Evolutionary conservation across 2,329 filamentous ascomycete genomes (phyloP).

Genomic region (Cadophora sp.): DNA sequence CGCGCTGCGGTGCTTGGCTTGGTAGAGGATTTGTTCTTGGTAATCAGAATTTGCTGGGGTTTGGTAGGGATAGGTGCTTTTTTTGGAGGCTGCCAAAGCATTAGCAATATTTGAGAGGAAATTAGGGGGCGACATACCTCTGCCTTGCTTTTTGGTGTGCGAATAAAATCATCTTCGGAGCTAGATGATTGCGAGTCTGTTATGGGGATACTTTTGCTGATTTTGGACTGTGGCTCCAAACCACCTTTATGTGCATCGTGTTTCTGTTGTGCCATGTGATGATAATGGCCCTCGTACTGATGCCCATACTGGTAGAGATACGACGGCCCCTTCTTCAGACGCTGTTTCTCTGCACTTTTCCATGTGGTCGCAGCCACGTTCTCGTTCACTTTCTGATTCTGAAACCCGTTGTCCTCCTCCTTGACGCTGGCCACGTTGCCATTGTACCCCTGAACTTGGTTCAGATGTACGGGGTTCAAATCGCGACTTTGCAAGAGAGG

Average conservation of each 20-base stretch:
- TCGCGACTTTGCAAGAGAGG: slow-evolving; percentile 50
- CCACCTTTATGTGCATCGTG: slow-evolving; percentile 34
- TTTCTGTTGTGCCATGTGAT: slow-evolving; percentile 37
- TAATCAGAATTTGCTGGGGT: slow-evolving; percentile 31
- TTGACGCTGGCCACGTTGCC: slow-evolving; percentile 31
- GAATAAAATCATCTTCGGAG: slow-evolving; percentile 20
- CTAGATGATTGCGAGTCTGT: slow-evolving; percentile 18
- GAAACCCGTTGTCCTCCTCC: slow-evolving; percentile 36
- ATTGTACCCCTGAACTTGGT: slow-evolving; percentile 42
- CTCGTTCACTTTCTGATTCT: slow-evolving; percentile 37
- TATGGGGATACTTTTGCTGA: neutral
- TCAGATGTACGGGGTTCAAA: slow-evolving; percentile 55
- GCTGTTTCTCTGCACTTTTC: slow-evolving; percentile 37
- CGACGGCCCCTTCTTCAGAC: slow-evolving; percentile 42
- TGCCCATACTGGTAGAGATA: slow-evolving; percentile 36
- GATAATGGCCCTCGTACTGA: slow-evolving; percentile 35
- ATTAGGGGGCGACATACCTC: slow-evolving; percentile 20
- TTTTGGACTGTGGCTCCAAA: slow-evolving; percentile 24
- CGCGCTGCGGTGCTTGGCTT: slow-evolving; percentile 46
- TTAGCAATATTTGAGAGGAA: neutral
- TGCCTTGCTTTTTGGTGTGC: slow-evolving; percentile 20
- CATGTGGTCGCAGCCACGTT: slow-evolving; percentile 27
- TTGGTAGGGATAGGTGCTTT: slow-evolving; percentile 20
- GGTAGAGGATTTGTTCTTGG: slow-evolving; percentile 33
- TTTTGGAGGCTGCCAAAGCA: slow-evolving; percentile 16